Evolutionary conservation across 1,139 yeast species (phyloP).

Genomic region (Oligophagozyma castellii): DNA sequence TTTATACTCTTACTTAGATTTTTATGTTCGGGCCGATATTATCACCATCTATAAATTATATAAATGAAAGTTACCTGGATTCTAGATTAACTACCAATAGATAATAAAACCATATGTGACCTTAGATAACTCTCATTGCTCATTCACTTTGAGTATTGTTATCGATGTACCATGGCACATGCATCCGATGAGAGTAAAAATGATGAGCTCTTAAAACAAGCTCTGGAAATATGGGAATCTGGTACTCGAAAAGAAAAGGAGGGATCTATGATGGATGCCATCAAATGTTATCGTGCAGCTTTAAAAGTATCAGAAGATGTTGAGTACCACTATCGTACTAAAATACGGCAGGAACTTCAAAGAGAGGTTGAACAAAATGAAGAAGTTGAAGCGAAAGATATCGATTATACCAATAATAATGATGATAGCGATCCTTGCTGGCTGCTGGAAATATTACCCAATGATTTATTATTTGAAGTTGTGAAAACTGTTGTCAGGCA

Average conservation of each 20-base stretch:
- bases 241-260: slow-evolving; percentile 61
- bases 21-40: no score
- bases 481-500: slow-evolving; percentile 36
- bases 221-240: slow-evolving; percentile 49
- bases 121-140: no score
- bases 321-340: slow-evolving; percentile 53
- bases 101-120: slow-evolving; percentile 45
- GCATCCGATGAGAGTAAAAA: no score
- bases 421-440: slow-evolving; percentile 31
- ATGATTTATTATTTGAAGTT: slow-evolving; percentile 48
- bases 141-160: no score
- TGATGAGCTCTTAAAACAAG: no score
- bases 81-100: no score
- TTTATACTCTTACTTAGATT: no score
- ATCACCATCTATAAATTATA: no score
- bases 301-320: slow-evolving; percentile 51
- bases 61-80: no score
- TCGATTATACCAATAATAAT: slow-evolving; percentile 19
- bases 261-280: slow-evolving; percentile 75
- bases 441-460: slow-evolving; percentile 43
- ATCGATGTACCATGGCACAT: no score
- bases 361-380: slow-evolving; percentile 9
- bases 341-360: slow-evolving; percentile 24
- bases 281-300: slow-evolving; percentile 58
- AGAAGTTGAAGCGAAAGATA: slow-evolving; percentile 3